phyloP scores from a whole-genome alignment of 179 eudicot genomes.

The Beta lomatogona region DNA sequence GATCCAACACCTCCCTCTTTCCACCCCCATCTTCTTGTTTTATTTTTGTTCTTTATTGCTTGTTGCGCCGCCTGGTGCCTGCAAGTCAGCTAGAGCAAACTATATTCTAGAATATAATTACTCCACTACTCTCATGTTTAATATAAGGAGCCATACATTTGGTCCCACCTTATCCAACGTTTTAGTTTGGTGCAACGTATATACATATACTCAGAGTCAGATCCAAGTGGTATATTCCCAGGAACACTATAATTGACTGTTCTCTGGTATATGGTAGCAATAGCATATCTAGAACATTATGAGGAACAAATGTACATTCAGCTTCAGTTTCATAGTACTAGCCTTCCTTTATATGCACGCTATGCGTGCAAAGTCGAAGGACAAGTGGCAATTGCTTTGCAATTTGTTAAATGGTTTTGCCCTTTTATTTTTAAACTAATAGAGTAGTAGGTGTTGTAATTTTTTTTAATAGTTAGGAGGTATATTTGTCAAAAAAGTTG shows the following conservation, averaged over 20 bases:
- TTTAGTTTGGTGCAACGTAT: conserved; percentile 5
- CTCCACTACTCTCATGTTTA: not conserved
- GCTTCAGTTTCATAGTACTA: not conserved
- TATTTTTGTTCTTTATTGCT: too few species aligned
- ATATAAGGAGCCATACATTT: not conserved
- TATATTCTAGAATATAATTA: conserved; percentile 13
- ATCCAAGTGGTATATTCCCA: conserved; percentile 3
- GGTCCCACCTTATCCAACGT: conserved; percentile 21
- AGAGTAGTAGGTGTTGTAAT: too few species aligned
- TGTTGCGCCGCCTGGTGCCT: conserved; percentile 30
- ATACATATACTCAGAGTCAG: not conserved
- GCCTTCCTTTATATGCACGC: too few species aligned
- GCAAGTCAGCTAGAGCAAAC: conserved; percentile 26
- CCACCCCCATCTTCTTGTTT: too few species aligned
- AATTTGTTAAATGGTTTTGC: too few species aligned
- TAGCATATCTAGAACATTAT: conserved; percentile 9
- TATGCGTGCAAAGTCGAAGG: too few species aligned
- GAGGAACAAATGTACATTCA: not conserved
- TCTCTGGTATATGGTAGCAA: not conserved
- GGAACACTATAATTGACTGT: not conserved
- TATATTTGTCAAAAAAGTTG: too few species aligned
- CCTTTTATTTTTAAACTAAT: too few species aligned
- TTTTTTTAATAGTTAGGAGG: too few species aligned
- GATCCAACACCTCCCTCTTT: not conserved
- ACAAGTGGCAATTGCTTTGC: too few species aligned